Base-by-base conservation (phyloP, 352 stramenopile species). In the Pythium grandisporangium region DNA sequence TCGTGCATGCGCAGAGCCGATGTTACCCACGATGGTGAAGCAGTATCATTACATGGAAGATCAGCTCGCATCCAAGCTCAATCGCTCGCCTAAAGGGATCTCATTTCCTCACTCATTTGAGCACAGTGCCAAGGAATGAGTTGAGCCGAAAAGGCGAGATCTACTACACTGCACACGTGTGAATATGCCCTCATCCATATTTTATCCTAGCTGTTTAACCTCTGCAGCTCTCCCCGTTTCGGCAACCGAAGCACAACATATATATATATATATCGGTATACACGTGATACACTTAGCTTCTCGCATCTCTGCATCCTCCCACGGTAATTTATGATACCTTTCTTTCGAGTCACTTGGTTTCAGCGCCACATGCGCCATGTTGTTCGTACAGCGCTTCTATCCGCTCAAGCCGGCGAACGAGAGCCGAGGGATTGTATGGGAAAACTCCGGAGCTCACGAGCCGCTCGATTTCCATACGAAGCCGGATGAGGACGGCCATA, bases 31-130 rank as follows among this genome's bases (percentile, higher is more conserved):
- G 12, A 80, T 85, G 66, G 71, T 85, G 5, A 64, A 70, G 36
- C 75, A 88, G 42, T 84, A 84, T 37, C 71, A 83, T 34, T 88
- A 67, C 30, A 83, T 88, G 71, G 68, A 88, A 26, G 53, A 81
- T n/a, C 67, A 88, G 39, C 60, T 88, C 21, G 50, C 78, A 37
- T 42, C 52, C 19, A 88, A 88, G 46, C 39, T 84, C 20, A 74
- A 73, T 37, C 74, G 67, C 22, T 50, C 42, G 30, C 63, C 70
- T 10, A 58, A 64, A 24, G 71, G 70, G 6, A 75, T 85, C 45
- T 32, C n/a, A n/a, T n/a, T n/a, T n/a, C n/a, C n/a, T n/a, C n/a
- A n/a, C n/a, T n/a, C n/a, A n/a, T n/a, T n/a, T n/a, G n/a, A n/a
- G n/a, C n/a, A n/a, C n/a, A n/a, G n/a, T n/a, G n/a, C n/a, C n/a